Evolutionary conservation across 805 yeast genomes (phyloP), one percentile per base, ranked within the genome.

Genomic region (Saturnispora ahearnii): DNA sequence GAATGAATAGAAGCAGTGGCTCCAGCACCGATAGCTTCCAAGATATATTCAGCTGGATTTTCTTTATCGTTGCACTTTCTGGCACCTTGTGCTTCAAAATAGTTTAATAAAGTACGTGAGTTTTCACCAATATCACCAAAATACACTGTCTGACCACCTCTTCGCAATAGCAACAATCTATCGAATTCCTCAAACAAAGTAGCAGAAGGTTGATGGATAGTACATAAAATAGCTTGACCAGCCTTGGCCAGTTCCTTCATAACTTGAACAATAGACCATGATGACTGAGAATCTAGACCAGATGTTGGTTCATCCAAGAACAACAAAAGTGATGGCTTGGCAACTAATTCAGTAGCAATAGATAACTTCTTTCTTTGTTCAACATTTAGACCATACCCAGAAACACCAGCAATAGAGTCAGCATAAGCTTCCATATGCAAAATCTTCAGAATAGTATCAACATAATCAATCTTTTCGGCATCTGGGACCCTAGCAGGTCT

Each of bases 1-100:
- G 73, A 74, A 33, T 65, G 62, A 21, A 75, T 77, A 48, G 68
- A 59, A 3, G 89, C 84, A 31, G 87, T 83, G 3, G 91, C 88
- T 64, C 88, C 91, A 34, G 91, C 93, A 55, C 93, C 95, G 64
- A 85, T 82, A 52, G 78, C 80, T 53, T 81, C 81, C 57, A 84
- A 68, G 65, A 84, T 79, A 70, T 82, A 84, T 65, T 83, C 90
- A 36, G 89, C 90, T 33, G 89, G 88, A 55, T 84, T 84, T 51
- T 81, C 89, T 34, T 69, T 65, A 11, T 65, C 64, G 36, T 69
- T 73, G 71, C 93, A 85, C 48, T 74, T 72, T 49, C 81, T 77
- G 42, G 90, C 91, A 41, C 95, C 78, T 51, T 74, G 58, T 13
- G 59, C 60, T 60, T 76, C 79, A 54, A 76, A 76, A 58, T 76